Evolutionary conservation across 1,284 basidiomycete genomes (phyloP), one percentile per base, ranked within the genome.

Genomic region (Sanghuangporus weigelae): DNA sequence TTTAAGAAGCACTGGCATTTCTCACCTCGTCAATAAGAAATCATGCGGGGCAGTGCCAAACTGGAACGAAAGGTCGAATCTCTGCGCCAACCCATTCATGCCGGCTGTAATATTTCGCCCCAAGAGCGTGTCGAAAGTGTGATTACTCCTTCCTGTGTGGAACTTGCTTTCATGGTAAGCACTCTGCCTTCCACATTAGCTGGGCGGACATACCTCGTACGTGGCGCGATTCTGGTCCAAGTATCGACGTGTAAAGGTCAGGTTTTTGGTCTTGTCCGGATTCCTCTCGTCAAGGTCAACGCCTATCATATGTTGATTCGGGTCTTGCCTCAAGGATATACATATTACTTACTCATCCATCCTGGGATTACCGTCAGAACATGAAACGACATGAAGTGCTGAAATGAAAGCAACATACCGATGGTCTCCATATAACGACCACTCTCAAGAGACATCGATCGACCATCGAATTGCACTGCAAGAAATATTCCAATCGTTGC

Each of bases 401-500:
- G 44, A 23, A 2, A 1, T 35, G 66, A 26, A 49, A 21, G 19
- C 3, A n/a, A 51, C 78, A 68, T 72, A 78, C 90, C 91, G 63
- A 95, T 79, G 5, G 93, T 95, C 75, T 95, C 93, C 86, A 95
- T 89, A 73, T 93, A 95, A 26, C 90, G 80, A 51, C 93, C 93
- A 61, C 90, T 92, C 68, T 92, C 90, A 42, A 95, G 75, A 0
- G 84, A 79, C 79, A 92, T 88, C 0, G 85, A 83, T 19, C 85
- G 81, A 6, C 81, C 81, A 70, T 89, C 87, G 35, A 81, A 74
- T 72, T 85, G 83, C 26, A 81, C 83, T 79, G 38, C 11, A 53
- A n/a, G 31, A 23, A 26, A 8, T 26, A 26, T 23, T 12, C 35
- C 16, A 62, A 40, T 16, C 8, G 14, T 51, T 7, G 5, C 50